Base-by-base conservation (phyloP, 1,284 basidiomycete species). In the Microbotryum violaceum region DNA sequence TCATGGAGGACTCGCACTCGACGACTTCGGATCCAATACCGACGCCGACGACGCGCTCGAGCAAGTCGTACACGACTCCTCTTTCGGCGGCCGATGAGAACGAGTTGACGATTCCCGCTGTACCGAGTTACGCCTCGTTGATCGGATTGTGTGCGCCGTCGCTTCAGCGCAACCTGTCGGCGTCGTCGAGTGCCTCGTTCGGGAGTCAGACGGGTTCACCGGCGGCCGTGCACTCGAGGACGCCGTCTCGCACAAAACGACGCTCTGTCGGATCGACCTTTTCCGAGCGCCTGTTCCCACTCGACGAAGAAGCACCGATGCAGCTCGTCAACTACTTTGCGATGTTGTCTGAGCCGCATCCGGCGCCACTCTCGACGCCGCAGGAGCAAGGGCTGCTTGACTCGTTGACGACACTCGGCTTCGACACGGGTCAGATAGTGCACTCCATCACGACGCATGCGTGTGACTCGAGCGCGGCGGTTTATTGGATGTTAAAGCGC, bases 401-500 rank as follows among this genome's bases (percentile, higher is more conserved):
- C 62, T 81, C 79, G 4, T 79, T 98, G 57, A 85, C 85, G 63
- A 74, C 77, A 21, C 78, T 97, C 8, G 94, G 96, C 0, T 84
- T 97, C 66, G 94, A 98, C 73, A 89, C 88, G 0, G 91, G 89
- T 12, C 96, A 98, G 75, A 88, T 97, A 60, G 86, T 88, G 23
- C 93, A 98, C 74, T 91, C 88, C 1, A 92, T 97, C 8, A 80
- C 88, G 51, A 87, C 82, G 29, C 84, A 97, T 75, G 94, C 96
- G 0, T 98, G 94, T 72, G 94, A 98, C 75, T 82, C 89, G 0
- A 83, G 88, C 7, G 88, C 91, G 12, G 91, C 93, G 1, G 78
- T 91, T 14, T 98, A 94, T 94, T 98, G 96, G 96, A 89, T 97
- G 81, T 78, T 98, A 55, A 85, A 88, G 71, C 82, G 72, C 49